Conservation (phyloP, 2,329 filamentous ascomycete genomes). For the Paecilomyces sp. region DNA sequence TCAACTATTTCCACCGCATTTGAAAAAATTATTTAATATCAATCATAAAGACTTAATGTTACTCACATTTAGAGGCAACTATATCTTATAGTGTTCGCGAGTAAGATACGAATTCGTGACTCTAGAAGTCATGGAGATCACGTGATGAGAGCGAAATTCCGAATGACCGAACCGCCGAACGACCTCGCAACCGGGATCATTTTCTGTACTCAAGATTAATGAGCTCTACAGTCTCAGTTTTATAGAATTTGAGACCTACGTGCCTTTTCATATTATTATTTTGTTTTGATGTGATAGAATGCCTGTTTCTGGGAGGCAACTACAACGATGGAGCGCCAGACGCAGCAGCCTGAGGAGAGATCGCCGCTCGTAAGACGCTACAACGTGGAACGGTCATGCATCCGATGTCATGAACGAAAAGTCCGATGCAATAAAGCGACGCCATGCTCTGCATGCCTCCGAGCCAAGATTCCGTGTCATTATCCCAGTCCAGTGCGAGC, state of each 20-base stretch:
- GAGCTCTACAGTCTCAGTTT: neutral
- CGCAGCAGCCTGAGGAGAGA: neutral
- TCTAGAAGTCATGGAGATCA: neutral
- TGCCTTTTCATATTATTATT: neutral
- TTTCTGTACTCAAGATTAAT: neutral
- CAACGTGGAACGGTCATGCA: conserved; percentile 10
- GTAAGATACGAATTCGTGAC: neutral
- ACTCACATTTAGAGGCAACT: neutral
- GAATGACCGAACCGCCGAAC: neutral
- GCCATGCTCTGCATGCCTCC: conserved; percentile 9
- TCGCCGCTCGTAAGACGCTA: conserved; percentile 3
- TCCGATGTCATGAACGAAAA: conserved; percentile 12
- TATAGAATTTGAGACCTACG: neutral
- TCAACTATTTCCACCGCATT: neutral
- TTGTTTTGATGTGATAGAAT: neutral
- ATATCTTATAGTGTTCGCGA: neutral
- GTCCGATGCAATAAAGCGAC: conserved; percentile 8
- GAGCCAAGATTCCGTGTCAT: conserved; percentile 5
- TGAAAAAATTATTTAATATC: neutral
- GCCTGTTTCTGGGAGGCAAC: neutral
- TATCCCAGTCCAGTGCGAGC: conserved; percentile 8
- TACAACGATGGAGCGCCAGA: neutral
- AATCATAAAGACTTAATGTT: neutral
- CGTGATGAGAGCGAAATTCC: neutral
- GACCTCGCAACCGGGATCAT: neutral